Base-by-base conservation (phyloP, 441 rosid genomes). In the Pelargonium fulgidum region DNA sequence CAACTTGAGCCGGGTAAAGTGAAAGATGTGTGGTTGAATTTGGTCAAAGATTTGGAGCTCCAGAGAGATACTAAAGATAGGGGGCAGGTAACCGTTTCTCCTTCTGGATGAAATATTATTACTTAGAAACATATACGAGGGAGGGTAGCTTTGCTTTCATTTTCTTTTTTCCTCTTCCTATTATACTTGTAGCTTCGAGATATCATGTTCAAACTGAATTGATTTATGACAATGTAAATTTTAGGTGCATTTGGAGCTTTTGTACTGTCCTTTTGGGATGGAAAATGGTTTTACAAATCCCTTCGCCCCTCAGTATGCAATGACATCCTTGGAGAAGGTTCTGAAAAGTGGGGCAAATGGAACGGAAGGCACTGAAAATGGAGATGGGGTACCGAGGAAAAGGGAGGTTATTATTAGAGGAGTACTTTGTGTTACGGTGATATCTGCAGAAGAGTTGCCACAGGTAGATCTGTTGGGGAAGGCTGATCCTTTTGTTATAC, bases 361-460 rank as follows among this genome's bases (percentile, higher is more conserved):
- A 74, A 66, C 65, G 11, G 91, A 80, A 29, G 79, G 72, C 45
- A 59, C 75, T 67, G 84, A 79, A 66, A 76, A 71, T 73, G 86
- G 75, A 71, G 79, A 78, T 5, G 11, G 65, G 70, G 68, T 81
- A 12, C 84, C 79, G 68, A 91, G 79, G 79, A 90, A 74, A 76
- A 82, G 77, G 78, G 93, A 85, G 59, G 81, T 92, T 63, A 90
- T 94, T 68, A 76, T 92, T 54, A 86, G 99, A 80, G 99, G 99
- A 73, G 97, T 94, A 14, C 85, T 94, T 45, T 79, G 89, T 29
- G 92, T 87, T 19, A 87, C 89, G 24, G 90, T 94, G 71, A 81
- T 90, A 77, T 85, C 91, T 48, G 98, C 99, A 7, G 97, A 94
- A 75, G 85, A 94, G 74, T 83, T 94, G 80, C 94, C 98, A n/a